Evolutionary conservation across 2,329 filamentous ascomycete species (phyloP).

Genomic region (Fusarium fujikuroi): DNA sequence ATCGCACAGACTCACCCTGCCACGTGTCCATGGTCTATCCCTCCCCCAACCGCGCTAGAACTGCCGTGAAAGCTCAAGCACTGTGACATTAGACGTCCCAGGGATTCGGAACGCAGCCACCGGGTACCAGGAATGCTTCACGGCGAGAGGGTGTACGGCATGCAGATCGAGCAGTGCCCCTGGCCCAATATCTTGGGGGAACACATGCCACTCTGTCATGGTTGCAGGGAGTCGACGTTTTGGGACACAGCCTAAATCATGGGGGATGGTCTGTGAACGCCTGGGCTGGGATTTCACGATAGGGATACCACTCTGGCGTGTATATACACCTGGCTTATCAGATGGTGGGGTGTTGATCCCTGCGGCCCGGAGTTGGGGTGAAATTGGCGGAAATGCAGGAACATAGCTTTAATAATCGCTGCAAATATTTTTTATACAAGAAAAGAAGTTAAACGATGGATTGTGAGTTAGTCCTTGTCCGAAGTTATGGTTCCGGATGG

Average conservation of each 20-base stretch:
- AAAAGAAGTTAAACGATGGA: fast-evolving
- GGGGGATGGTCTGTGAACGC: slow-evolving; percentile 3
- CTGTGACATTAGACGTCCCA: fast-evolving
- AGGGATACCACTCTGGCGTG: slow-evolving; percentile 30
- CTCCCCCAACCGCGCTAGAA: background rate
- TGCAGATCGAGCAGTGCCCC: background rate
- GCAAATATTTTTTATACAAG: fast-evolving
- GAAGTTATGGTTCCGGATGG: background rate
- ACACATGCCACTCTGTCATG: background rate
- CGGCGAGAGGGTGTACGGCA: background rate
- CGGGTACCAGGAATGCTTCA: background rate
- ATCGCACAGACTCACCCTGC: background rate
- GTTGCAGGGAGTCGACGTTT: slow-evolving; percentile 1
- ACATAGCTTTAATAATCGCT: fast-evolving
- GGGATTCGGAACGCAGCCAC: too few species aligned
- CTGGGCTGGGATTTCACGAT: background rate
- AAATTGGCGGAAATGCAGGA: background rate
- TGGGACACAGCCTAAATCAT: slow-evolving; percentile 6
- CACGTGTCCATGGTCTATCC: background rate
- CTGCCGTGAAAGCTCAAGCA: fast-evolving
- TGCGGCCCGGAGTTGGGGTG: background rate
- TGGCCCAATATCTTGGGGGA: background rate
- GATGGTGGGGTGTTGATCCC: slow-evolving; percentile 25
- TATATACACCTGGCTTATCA: slow-evolving; percentile 18
- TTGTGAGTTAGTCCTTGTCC: fast-evolving